phyloP scores from a whole-genome alignment of 495 filamentous ascomycete genomes.

The Tricharina praecox region DNA sequence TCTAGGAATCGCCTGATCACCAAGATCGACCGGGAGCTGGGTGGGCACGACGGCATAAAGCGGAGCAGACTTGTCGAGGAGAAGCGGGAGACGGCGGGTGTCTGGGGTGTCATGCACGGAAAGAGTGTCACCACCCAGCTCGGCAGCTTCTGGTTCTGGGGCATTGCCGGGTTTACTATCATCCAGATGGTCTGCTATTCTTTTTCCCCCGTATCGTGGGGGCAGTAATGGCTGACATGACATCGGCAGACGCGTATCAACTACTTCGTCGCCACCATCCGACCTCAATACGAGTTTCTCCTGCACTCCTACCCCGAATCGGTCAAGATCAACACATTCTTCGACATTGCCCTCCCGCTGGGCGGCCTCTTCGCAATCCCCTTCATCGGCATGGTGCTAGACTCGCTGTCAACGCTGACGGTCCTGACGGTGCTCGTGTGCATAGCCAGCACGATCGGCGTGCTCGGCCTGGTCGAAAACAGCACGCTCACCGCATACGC shows the following conservation, averaged over 20 bases:
- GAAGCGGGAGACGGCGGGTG: constrained; percentile 35
- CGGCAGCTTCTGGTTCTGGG: constrained; percentile 63
- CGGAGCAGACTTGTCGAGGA: constrained; percentile 26
- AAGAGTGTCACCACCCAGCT: constrained; percentile 58
- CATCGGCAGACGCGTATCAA: constrained; percentile 59
- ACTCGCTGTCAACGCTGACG: constrained; percentile 54
- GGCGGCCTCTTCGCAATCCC: constrained; percentile 74
- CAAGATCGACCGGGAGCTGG: constrained; percentile 59
- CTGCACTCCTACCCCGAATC: constrained; percentile 44
- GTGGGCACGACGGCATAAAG: constrained; percentile 33
- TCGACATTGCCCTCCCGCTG: constrained; percentile 75
- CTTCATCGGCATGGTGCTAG: constrained; percentile 71
- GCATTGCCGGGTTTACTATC: constrained; percentile 68
- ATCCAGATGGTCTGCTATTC: constrained; percentile 20
- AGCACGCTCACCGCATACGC: constrained; percentile 52
- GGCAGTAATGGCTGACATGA: not conserved
- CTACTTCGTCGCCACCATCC: constrained; percentile 89
- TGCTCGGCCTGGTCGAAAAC: constrained; percentile 57
- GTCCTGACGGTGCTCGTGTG: constrained; percentile 58
- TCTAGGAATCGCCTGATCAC: too few species aligned
- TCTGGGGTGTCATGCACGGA: constrained; percentile 82
- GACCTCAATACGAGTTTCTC: constrained; percentile 66
- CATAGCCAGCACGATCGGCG: constrained; percentile 58
- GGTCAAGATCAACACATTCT: constrained; percentile 58
- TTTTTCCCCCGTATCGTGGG: not conserved